Evolutionary conservation across 352 stramenopile species (phyloP), one percentile per base, ranked within the genome.

Genomic region (Plasmopara muralis): DNA sequence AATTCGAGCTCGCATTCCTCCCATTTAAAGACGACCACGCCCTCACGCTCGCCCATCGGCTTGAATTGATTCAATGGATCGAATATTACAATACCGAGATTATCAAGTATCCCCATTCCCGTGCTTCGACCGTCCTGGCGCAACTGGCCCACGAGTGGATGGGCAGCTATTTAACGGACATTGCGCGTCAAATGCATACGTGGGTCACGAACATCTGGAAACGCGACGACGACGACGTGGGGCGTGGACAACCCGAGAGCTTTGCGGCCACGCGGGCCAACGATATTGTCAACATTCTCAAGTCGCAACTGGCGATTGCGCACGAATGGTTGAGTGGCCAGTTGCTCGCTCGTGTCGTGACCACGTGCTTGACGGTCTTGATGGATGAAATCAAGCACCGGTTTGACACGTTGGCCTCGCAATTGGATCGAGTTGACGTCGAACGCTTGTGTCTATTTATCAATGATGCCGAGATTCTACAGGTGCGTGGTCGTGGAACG

Each of bases 161-260:
- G 81, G 66, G 57, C 15, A 41, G 75, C 3, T 91, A 93, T 44
- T 47, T 93, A 0, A 74, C 84, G 15, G 72, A 90, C 40, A 91
- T 93, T 33, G 69, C 83, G 40, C 70, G 65, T 1, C 83, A 93
- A 55, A 87, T 91, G 29, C 66, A 90, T 45, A 87, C 66, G 51
- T 93, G 83, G 83, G 65, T 93, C 28, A 89, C 80, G 0, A 93
- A 93, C 47, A 79, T 93, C 28, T 93, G 80, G 79, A 87, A 83
- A 8, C 74, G 80, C 31, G 77, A 89, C 8, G 83, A 93, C 47
- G 80, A 93, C 50, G 20, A 25, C 66, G 54, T 6, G 57, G 89
- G 3, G 59, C 81, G 33, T 77, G 78, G 0, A 61, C 75, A 0
- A 60, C 82, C 40, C 77, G 80, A 37, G 83, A 81, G 50, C 59